Conservation (phyloP, 2,329 filamentous ascomycete species). For the Fragosphaeria purpurea region DNA sequence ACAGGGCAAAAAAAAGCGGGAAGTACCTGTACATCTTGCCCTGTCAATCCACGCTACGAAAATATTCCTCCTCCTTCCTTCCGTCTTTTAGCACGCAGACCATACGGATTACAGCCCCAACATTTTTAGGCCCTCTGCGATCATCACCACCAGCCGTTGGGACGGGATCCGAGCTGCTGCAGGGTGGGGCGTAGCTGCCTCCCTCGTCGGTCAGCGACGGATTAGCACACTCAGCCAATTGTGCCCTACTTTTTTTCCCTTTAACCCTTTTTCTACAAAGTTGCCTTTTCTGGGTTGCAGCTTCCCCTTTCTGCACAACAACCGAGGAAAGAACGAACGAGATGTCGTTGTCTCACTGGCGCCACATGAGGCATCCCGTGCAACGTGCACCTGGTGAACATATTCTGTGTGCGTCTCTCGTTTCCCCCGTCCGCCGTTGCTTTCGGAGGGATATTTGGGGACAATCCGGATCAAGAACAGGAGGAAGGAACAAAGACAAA, state of each 20-base stretch:
- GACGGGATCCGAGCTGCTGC: slow-evolving; percentile 1
- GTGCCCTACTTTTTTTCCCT: not conserved
- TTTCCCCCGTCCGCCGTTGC: not conserved
- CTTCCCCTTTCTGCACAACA: not conserved
- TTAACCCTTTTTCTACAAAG: no score
- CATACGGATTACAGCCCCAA: not conserved
- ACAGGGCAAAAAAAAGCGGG: slow-evolving; percentile 14
- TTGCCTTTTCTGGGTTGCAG: not conserved
- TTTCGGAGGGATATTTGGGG: slow-evolving; percentile 7
- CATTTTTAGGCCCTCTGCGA: slow-evolving; percentile 3
- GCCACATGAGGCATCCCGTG: no score
- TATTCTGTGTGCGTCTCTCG: no score
- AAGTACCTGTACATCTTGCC: slow-evolving; percentile 21
- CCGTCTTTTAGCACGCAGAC: not conserved
- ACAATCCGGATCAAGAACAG: not conserved
- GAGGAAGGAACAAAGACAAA: not conserved
- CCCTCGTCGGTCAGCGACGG: slow-evolving; percentile 4
- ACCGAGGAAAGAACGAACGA: no score
- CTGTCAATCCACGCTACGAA: not conserved
- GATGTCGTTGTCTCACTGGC: no score
- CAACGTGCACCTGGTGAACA: no score
- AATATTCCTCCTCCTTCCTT: not conserved
- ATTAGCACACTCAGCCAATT: not conserved
- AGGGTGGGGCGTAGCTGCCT: slow-evolving; percentile 1
- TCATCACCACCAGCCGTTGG: slow-evolving; percentile 6